Evolutionary conservation across 768 basidiomycete species (phyloP), one percentile per base, ranked within the genome.

Genomic region (Fistulinella prunicolor): DNA sequence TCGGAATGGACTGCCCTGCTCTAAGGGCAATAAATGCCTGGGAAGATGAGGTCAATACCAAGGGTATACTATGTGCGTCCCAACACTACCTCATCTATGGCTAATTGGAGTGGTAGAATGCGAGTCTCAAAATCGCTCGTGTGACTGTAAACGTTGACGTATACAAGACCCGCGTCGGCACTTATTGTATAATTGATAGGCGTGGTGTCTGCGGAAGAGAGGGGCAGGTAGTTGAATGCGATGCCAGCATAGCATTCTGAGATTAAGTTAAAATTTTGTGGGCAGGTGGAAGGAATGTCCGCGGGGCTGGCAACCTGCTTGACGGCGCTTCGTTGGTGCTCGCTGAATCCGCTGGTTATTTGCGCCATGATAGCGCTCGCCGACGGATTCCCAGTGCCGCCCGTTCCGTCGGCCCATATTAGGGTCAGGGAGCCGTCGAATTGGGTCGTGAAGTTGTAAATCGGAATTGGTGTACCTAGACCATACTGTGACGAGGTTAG

Each of bases 61-160:
- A 36, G 8, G n/a, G 9, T 4, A 32, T n/a, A 24, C 6, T 0
- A 28, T 14, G 21, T 20, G 32, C 12, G 32, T 30, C 40, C 6
- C 34, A 50, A 32, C 37, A 6, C n/a, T 51, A 83, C 86, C 61
- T 78, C 72, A 56, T 91, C 89, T 29, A 91, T 70, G 9, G 86
- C 84, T 77, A 87, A 83, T 53, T 91, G 89, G 19, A 91, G 54
- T 1, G 89, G 89, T 16, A 91, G 60, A 24, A 88, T 73, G 38
- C 83, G 69, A 44, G 69, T 69, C 63, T 89, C 86, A 54, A 83
- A 81, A 64, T 87, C 85, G 50, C 85, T 83, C 3, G 68, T 77
- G 58, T 88, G 86, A 17, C 71, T 68, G 19, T 72, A 70, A 0
- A 88, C 88, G 55, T 91, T 77, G 53, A 89, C 78, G 51, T 80